Evolutionary conservation across 129 eudicot species (phyloP).

Genomic region (Chrysanthemum lavandulifolium): DNA sequence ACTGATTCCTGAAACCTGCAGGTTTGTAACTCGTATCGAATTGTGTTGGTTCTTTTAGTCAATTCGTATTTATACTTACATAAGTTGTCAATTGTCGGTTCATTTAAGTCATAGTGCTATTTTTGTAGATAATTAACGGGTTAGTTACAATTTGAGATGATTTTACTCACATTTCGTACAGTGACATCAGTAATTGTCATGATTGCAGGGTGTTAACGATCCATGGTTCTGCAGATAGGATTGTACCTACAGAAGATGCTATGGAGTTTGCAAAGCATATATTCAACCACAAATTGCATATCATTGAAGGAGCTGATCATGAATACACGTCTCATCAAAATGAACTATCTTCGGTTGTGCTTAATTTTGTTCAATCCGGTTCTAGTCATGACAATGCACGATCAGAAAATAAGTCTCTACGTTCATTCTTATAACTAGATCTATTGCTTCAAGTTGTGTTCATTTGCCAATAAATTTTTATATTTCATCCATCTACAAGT

Average conservation of each 20-base stretch:
- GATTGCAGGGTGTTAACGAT: conserved; percentile 63
- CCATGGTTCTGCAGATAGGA: conserved; percentile 70
- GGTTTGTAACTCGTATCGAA: conserved; percentile 37
- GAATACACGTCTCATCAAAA: conserved; percentile 61
- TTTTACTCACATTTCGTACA: too few relatives aligned
- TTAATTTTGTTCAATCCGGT: conserved; percentile 45
- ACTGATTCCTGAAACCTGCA: conserved; percentile 56
- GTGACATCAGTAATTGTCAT: not conserved
- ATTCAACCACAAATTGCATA: conserved; percentile 50
- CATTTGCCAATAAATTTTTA: too few relatives aligned
- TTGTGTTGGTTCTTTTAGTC: not conserved
- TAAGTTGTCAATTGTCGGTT: not conserved
- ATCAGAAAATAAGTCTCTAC: conserved; percentile 16
- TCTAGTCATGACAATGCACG: not conserved
- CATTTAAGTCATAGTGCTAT: not conserved
- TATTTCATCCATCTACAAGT: too few relatives aligned
- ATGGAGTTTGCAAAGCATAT: conserved; percentile 51
- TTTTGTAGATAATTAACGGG: not conserved
- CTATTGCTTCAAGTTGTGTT: not conserved
- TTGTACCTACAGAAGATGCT: conserved; percentile 59
- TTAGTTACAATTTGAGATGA: too few relatives aligned
- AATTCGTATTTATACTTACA: not conserved
- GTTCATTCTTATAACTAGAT: conserved; percentile 38
- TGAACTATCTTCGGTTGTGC: conserved; percentile 52
- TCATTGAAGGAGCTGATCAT: conserved; percentile 77